A percentile compares a stretch with the other conserved stretches of the same genome.
Evolutionary conservation across 2,329 filamentous ascomycete species (phyloP).

Genomic region (Phoma sp.): DNA sequence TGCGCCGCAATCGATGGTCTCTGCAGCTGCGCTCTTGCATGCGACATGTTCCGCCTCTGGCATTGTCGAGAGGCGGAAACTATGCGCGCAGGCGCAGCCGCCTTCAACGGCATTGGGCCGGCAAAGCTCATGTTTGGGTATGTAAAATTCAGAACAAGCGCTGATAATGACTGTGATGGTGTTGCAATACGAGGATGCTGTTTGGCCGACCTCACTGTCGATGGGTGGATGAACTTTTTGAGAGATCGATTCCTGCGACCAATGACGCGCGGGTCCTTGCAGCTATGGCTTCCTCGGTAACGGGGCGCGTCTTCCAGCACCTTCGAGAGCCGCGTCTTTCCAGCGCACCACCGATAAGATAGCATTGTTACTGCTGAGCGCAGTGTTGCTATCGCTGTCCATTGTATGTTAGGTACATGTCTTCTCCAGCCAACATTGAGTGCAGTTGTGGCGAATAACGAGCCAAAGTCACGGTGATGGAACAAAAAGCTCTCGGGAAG

Average conservation of each 20-base stretch:
- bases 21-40: slow-evolving; percentile 31
- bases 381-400: neutral
- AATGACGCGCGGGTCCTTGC: slow-evolving; percentile 25
- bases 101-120: slow-evolving; percentile 43
- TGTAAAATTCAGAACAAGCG: neutral
- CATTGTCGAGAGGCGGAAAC: slow-evolving; percentile 38
- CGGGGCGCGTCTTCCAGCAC: slow-evolving; percentile 32
- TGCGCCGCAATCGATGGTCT: slow-evolving; percentile 31
- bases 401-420: neutral
- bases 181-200: slow-evolving; percentile 6
- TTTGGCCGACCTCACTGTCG: slow-evolving; percentile 8
- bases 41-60: slow-evolving; percentile 40
- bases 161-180: slow-evolving; percentile 24
- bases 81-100: slow-evolving; percentile 41
- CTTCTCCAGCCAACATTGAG: neutral
- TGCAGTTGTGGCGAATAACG: neutral
- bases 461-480: neutral
- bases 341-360: neutral
- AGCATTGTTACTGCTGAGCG: neutral
- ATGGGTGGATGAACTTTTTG: slow-evolving; percentile 19
- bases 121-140: slow-evolving; percentile 42
- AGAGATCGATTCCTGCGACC: slow-evolving; percentile 3
- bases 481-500: slow-evolving; percentile 6
- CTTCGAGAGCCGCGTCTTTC: slow-evolving; percentile 21
- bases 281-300: slow-evolving; percentile 19